These are phyloP conservation scores for Vitellaria paradoxa DNA, from an alignment of 179 eudicot genomes.

Conservation along the genomic window DNA sequence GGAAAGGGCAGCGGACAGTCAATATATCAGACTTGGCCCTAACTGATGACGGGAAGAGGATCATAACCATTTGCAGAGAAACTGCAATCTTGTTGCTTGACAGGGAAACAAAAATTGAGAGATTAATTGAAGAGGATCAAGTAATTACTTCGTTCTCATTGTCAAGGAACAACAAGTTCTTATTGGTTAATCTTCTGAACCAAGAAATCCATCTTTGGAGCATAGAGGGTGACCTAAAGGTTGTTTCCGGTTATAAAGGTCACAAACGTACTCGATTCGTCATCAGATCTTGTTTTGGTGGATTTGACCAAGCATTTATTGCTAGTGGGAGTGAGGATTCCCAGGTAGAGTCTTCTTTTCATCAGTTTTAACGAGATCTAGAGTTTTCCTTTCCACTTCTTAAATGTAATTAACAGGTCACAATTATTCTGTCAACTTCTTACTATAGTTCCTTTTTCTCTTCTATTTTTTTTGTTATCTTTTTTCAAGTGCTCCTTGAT, in stretches of 20 bases:
- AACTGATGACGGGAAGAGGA: slow-evolving; percentile 48
- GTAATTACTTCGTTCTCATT: slow-evolving; percentile 68
- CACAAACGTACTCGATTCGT: slow-evolving; percentile 63
- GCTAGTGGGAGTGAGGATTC: slow-evolving; percentile 92
- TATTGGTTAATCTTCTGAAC: slow-evolving; percentile 55
- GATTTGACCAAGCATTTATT: slow-evolving; percentile 68
- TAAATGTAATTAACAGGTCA: background rate
- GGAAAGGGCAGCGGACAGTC: slow-evolving; percentile 55
- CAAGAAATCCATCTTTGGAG: slow-evolving; percentile 82
- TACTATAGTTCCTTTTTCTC: background rate
- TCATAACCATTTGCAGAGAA: slow-evolving; percentile 55
- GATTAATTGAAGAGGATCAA: slow-evolving; percentile 58
- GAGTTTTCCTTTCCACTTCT: background rate
- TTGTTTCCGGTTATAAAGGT: slow-evolving; percentile 62
- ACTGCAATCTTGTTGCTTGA: slow-evolving; percentile 46
- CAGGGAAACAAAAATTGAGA: slow-evolving; percentile 55
- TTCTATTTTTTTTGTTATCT: background rate
- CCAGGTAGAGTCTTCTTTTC: slow-evolving; percentile 40
- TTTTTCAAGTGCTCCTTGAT: background rate
- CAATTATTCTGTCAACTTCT: background rate
- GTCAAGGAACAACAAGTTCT: slow-evolving; percentile 57
- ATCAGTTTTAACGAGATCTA: background rate
- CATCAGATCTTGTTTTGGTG: slow-evolving; percentile 79
- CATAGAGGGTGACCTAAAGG: slow-evolving; percentile 51
- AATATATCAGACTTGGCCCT: slow-evolving; percentile 67